These are phyloP conservation scores for Teunomyces aglyptinius DNA, from an alignment of 805 yeast species.

Conservation along the genomic window DNA sequence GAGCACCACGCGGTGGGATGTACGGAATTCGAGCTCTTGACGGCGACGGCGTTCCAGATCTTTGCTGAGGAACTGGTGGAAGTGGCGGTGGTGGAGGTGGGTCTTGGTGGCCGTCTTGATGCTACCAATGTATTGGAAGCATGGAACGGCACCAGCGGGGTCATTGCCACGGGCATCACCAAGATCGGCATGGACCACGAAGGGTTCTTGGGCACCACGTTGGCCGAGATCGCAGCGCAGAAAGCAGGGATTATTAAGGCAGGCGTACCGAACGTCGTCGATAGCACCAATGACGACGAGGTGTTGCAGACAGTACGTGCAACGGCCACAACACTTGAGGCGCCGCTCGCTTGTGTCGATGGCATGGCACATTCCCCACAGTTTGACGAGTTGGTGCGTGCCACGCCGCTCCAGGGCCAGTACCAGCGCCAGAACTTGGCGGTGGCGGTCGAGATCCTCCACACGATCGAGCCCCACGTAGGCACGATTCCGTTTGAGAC, in stretches of 20 bases:
- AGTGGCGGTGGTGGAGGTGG: constrained; percentile 88
- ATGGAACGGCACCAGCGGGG: constrained; percentile 27
- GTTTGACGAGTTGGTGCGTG: constrained; percentile 10
- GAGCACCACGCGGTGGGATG: constrained; percentile 50
- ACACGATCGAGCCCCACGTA: constrained; percentile 19
- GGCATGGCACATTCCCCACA: constrained; percentile 18
- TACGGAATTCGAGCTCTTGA: constrained; percentile 83
- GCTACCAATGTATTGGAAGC: constrained; percentile 74
- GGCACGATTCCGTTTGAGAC: constrained; percentile 10
- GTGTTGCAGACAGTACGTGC: constrained; percentile 49
- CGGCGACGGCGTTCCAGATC: constrained; percentile 80
- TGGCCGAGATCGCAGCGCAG: constrained; percentile 65
- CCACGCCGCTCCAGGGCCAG: constrained; percentile 65
- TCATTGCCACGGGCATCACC: constrained; percentile 70
- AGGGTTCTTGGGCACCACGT: constrained; percentile 63
- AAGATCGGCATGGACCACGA: constrained; percentile 89
- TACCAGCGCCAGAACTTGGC: constrained; percentile 73
- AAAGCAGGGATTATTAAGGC: constrained; percentile 84
- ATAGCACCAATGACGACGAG: constrained; percentile 56
- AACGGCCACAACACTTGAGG: constrained; percentile 30
- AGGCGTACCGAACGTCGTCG: constrained; percentile 64
- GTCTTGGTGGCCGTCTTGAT: constrained; percentile 86
- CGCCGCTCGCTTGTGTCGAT: constrained; percentile 27
- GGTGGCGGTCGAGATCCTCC: constrained; percentile 60
- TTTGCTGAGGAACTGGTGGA: constrained; percentile 61